Evolutionary conservation across 345 rosid genomes (phyloP).

Genomic region (Boechera retrofracta): DNA sequence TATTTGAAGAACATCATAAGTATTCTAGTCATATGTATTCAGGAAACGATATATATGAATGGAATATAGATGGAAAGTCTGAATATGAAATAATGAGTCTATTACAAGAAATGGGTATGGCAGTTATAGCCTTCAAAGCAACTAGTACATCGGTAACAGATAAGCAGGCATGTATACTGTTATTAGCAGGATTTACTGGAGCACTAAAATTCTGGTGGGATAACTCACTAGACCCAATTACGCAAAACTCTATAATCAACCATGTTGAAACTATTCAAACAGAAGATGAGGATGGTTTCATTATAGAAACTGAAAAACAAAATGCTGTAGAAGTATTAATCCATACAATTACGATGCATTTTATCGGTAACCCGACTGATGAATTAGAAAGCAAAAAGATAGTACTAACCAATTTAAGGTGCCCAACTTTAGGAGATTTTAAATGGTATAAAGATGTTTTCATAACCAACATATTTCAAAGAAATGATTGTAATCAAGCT

Average conservation of each 20-base stretch:
- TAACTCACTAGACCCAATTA: background rate
- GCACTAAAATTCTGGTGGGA: slow-evolving; percentile 8
- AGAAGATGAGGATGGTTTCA: background rate
- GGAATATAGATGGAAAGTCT: too few species aligned
- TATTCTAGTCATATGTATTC: too few species aligned
- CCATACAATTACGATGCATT: background rate
- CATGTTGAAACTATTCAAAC: background rate
- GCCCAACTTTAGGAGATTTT: background rate
- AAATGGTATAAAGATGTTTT: background rate
- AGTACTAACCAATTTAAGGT: background rate
- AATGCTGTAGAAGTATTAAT: background rate
- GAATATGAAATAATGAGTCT: too few species aligned
- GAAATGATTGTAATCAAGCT: too few species aligned
- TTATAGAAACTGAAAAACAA: background rate
- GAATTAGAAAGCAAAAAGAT: background rate
- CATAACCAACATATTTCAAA: too few species aligned
- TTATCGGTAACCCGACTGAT: background rate
- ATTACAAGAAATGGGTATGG: too few species aligned
- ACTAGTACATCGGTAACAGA: too few species aligned
- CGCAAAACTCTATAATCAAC: background rate
- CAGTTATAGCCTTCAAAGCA: too few species aligned
- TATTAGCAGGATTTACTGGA: background rate
- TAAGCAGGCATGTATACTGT: background rate
- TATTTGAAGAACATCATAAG: too few species aligned
- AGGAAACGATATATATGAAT: too few species aligned